These are phyloP conservation scores for Amorphotheca resinae DNA, from an alignment of 495 filamentous ascomycete genomes.

Conservation along the genomic window DNA sequence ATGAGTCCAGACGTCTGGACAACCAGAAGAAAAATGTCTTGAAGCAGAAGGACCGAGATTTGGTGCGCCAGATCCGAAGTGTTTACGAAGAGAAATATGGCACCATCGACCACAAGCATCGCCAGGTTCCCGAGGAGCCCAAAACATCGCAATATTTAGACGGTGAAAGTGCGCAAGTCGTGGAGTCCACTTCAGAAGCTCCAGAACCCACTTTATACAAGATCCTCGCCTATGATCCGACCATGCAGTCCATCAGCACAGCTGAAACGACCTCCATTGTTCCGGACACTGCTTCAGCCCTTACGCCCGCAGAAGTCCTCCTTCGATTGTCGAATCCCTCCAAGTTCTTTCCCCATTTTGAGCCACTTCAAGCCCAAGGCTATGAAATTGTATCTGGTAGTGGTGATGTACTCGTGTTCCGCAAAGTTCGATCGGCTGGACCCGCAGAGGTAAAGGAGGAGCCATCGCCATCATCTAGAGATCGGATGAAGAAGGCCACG, in stretches of 20 bases:
- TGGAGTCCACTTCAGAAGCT: neutral
- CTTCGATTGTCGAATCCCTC: conserved; percentile 55
- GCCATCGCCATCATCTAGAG: neutral
- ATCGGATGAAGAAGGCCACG: conserved; percentile 16
- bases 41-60: conserved; percentile 19
- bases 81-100: conserved; percentile 38
- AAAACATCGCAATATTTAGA: neutral
- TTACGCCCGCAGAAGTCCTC: conserved; percentile 50
- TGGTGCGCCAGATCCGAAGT: conserved; percentile 28
- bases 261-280: conserved; percentile 52
- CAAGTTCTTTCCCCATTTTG: conserved; percentile 60
- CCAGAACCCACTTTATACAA: conserved; percentile 43
- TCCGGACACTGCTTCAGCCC: conserved; percentile 27
- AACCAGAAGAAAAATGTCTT: conserved; percentile 8
- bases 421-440: conserved; percentile 35
- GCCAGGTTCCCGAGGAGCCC: neutral
- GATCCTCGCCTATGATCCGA: conserved; percentile 59
- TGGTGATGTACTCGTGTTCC: conserved; percentile 61
- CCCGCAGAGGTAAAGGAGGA: neutral
- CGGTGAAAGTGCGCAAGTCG: neutral
- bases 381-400: conserved; percentile 63
- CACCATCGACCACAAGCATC: conserved; percentile 28
- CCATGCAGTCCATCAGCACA: conserved; percentile 43
- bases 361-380: conserved; percentile 48
- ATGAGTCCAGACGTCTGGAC: neutral